Evolutionary conservation across 108 stramenopile genomes (phyloP).

Genomic region (Discostella stelligeroides): DNA sequence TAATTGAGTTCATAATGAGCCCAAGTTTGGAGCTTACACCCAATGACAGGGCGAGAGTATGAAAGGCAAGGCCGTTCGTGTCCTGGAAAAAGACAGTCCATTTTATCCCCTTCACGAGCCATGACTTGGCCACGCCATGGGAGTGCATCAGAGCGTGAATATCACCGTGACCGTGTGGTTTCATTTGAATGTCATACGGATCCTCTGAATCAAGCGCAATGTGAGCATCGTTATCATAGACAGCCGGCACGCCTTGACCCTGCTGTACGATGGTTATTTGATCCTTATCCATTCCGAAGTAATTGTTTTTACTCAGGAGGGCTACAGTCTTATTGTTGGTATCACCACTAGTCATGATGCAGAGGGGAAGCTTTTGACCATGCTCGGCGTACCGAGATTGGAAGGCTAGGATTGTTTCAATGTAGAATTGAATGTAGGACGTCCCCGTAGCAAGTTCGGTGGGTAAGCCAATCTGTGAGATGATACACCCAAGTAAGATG

Average conservation of each 20-base stretch:
- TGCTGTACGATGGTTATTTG: slow-evolving; percentile 97
- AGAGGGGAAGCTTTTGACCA: slow-evolving; percentile 84
- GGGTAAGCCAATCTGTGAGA: slow-evolving; percentile 88
- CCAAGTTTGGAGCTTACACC: slow-evolving; percentile 86
- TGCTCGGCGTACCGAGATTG: slow-evolving; percentile 65
- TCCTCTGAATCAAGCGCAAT: slow-evolving; percentile 82
- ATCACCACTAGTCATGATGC: slow-evolving; percentile 98
- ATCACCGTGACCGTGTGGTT: slow-evolving; percentile 99
- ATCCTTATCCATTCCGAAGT: slow-evolving; percentile 89
- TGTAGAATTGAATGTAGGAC: slow-evolving; percentile 92
- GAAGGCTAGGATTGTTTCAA: slow-evolving; percentile 90
- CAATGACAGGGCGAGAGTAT: slow-evolving; percentile 89
- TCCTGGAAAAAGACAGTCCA: slow-evolving; percentile 98
- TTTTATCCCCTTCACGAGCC: slow-evolving; percentile 77
- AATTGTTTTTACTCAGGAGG: slow-evolving; percentile 78
- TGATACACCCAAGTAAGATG: not conserved
- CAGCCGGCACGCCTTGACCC: slow-evolving; percentile 93
- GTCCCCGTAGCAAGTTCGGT: slow-evolving; percentile 88
- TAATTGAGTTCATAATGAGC: slow-evolving; percentile 95
- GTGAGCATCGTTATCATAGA: slow-evolving; percentile 88
- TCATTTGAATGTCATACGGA: slow-evolving; percentile 84
- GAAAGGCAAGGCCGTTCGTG: slow-evolving; percentile 98
- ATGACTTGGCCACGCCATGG: slow-evolving; percentile 81
- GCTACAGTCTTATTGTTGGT: slow-evolving; percentile 87
- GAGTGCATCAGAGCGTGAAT: slow-evolving; percentile 94